Percentiles rank a stretch among this genome's conserved stretches.
Conservation (phyloP, 441 rosid species). For the Melastoma candidum region DNA sequence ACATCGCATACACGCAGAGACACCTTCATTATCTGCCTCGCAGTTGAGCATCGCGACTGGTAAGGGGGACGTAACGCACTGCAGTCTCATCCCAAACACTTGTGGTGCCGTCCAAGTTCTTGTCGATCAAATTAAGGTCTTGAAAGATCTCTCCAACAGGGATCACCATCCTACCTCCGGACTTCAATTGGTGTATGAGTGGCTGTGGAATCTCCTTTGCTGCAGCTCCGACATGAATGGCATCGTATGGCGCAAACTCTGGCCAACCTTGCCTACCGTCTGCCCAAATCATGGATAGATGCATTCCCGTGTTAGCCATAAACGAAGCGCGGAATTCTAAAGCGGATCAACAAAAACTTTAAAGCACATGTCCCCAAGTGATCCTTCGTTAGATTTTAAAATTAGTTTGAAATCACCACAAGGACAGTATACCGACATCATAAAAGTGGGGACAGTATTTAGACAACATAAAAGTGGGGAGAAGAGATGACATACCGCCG, state of each 20-base stretch:
- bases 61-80: constrained; percentile 85
- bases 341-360: too few species aligned
- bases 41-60: constrained; percentile 73
- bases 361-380: background rate
- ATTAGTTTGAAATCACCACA: constrained; percentile 4
- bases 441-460: too few species aligned
- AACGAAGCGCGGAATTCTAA: background rate
- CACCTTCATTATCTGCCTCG: constrained; percentile 16
- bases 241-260: constrained; percentile 80
- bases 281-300: constrained; percentile 11
- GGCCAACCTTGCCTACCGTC: constrained; percentile 94
- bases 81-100: constrained; percentile 51
- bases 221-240: constrained; percentile 88
- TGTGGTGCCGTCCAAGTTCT: constrained; percentile 57
- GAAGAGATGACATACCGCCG: constrained; percentile 41
- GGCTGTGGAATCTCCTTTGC: constrained; percentile 75
- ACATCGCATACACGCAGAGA: too few species aligned
- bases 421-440: background rate
- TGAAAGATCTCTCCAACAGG: constrained; percentile 79
- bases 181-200: constrained; percentile 76
- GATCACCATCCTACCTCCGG: constrained; percentile 91
- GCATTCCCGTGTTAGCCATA: too few species aligned
- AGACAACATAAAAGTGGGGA: too few species aligned
- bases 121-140: constrained; percentile 69
- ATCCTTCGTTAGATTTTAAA: too few species aligned